A percentile compares a stretch with the other conserved stretches of the same genome.
These are phyloP conservation scores for Plasmodium gallinaceum DNA, from an alignment of 169 alveolate species.

Conservation along the genomic window DNA sequence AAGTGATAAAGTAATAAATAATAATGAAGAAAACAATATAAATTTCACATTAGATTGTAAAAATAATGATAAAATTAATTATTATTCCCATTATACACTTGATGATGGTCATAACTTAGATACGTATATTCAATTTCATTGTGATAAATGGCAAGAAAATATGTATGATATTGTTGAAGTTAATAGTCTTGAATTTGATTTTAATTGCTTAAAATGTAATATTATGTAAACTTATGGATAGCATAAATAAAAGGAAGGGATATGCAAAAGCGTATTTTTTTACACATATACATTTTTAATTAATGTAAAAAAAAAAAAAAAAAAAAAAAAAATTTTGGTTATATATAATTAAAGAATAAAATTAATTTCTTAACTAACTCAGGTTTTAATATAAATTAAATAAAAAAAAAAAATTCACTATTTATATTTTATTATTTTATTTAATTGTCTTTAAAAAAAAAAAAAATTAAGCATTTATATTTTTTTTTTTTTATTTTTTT, in stretches of 20 bases:
- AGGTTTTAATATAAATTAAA: too few species aligned
- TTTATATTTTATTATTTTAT: conserved; percentile 27
- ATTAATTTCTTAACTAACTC: too few species aligned
- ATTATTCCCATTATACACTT: conserved; percentile 14
- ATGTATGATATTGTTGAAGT: conserved; percentile 76
- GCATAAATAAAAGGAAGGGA: not conserved
- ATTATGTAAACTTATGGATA: conserved; percentile 41
- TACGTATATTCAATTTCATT: conserved; percentile 72
- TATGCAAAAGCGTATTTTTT: conserved; percentile 36
- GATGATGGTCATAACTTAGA: conserved; percentile 47
- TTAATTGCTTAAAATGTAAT: conserved; percentile 55
- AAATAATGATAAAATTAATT: conserved; percentile 27
- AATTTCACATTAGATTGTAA: conserved; percentile 20
- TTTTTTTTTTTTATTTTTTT: conserved; percentile 18
- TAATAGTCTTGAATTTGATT: conserved; percentile 71
- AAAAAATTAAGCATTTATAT: not conserved
- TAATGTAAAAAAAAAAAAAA: too few species aligned
- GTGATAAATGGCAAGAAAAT: conserved; percentile 78
- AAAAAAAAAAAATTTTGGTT: too few species aligned
- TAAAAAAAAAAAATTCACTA: not conserved
- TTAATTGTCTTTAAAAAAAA: conserved; percentile 1
- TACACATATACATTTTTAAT: not conserved
- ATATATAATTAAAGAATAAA: too few species aligned
- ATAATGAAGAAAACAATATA: conserved; percentile 11
- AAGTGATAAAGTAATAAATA: not conserved